Conservation (phyloP, 495 filamentous ascomycete species). For the Thermothielavioides terrestris region DNA sequence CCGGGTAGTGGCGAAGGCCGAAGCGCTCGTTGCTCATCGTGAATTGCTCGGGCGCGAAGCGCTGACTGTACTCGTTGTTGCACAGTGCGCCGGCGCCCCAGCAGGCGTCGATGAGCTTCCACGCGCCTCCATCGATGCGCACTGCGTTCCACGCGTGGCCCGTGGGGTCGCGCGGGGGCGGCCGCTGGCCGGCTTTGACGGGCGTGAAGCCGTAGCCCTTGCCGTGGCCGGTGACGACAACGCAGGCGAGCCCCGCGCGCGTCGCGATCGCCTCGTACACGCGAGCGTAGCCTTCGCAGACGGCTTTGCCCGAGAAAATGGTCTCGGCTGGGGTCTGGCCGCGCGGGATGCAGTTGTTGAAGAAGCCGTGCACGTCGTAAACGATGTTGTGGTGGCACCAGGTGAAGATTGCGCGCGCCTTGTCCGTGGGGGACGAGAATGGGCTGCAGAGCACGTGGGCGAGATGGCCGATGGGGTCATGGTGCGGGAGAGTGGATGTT, state of each 20-base stretch:
- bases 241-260: conserved; percentile 61
- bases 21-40: conserved; percentile 77
- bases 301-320: conserved; percentile 65
- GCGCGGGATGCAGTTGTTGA: conserved; percentile 52
- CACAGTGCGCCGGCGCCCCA: conserved; percentile 77
- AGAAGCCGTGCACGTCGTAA: conserved; percentile 75
- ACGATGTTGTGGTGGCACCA: conserved; percentile 92
- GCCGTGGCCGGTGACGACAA: conserved; percentile 69
- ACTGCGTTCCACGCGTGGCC: conserved; percentile 91
- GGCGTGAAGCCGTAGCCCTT: conserved; percentile 70
- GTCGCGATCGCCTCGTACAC: conserved; percentile 67
- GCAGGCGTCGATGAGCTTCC: conserved; percentile 87
- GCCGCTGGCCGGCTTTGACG: conserved; percentile 42
- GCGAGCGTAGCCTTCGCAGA: conserved; percentile 88
- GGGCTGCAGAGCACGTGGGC: conserved; percentile 68
- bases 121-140: conserved; percentile 70
- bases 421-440: conserved; percentile 76
- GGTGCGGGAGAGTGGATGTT: conserved; percentile 53
- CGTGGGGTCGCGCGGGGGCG: conserved; percentile 47
- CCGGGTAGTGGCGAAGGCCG: conserved; percentile 69
- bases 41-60: conserved; percentile 65
- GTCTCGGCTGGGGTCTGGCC: conserved; percentile 59
- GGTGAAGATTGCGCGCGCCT: conserved; percentile 83
- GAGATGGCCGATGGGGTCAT: conserved; percentile 59
- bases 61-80: conserved; percentile 48